Percentiles rank a stretch among this genome's conserved stretches.
Evolutionary conservation across 352 stramenopile species (phyloP).

Genomic region (Globisporangium mamillatum): DNA sequence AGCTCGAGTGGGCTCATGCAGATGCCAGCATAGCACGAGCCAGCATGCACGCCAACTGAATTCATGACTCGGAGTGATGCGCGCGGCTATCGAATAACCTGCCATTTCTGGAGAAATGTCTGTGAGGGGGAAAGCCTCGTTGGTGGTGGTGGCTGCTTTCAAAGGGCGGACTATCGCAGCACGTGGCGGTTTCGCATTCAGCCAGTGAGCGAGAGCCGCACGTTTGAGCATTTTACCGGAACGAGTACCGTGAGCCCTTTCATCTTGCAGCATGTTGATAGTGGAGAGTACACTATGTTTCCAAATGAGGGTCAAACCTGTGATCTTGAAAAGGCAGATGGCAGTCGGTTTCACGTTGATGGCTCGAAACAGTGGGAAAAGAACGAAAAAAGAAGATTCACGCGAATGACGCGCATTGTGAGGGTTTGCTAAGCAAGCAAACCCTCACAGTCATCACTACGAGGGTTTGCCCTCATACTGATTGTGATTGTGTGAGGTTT

Average conservation of each 20-base stretch:
- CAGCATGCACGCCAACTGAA: background rate
- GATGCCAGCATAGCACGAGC: background rate
- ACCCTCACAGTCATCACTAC: too few relatives aligned
- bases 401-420: too few relatives aligned
- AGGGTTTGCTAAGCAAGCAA: too few relatives aligned
- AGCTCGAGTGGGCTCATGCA: background rate
- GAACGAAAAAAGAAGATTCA: background rate
- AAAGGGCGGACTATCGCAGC: conserved; percentile 3
- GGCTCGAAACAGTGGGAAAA: background rate
- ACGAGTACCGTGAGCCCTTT: background rate
- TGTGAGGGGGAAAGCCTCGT: background rate
- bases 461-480: too few relatives aligned
- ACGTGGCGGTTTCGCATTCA: background rate
- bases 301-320: background rate
- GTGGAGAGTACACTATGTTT: background rate
- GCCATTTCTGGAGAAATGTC: background rate
- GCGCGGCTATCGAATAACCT: background rate
- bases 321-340: conserved; percentile 4
- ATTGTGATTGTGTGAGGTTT: too few relatives aligned
- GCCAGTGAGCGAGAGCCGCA: background rate
- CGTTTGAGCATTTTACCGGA: conserved; percentile 13
- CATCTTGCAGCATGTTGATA: background rate
- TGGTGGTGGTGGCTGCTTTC: conserved; percentile 10
- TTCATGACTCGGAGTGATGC: background rate
- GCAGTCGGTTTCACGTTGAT: background rate